Base-by-base conservation (phyloP, 257 asterid genomes). In the Prunella vulgaris region DNA sequence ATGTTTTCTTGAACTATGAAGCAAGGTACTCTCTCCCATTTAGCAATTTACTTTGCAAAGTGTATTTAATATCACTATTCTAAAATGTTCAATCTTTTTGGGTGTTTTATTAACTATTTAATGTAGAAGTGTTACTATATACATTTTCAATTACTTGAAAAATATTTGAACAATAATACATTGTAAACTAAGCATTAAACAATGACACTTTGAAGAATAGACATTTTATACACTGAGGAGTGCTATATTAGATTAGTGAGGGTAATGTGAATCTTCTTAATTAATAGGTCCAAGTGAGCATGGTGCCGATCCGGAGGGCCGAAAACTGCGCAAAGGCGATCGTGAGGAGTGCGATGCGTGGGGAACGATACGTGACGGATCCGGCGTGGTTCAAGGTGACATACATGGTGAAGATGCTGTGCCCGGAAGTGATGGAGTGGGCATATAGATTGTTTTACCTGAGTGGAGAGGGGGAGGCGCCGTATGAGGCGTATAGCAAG, bases 361-460 rank as follows among this genome's bases (percentile, higher is more conserved):
- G 95, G 7, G 95, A 87, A 44, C 66, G 89, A 35, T 80, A 83
- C 48, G 66, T 87, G 14, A 87, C 89, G 0, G 86, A 77, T n/a
- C 95, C 89, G 0, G 52, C 81, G 0, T 87, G 95, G 95, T 57
- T 83, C 53, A 77, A 62, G 70, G 69, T 73, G 20, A 81, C 86
- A 0, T 76, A 81, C 66, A 5, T 82, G 30, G 76, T 88, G 91
- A 87, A 75, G 76, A 25, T 77, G 25, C 68, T 87, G 66, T 76
- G 76, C 60, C 91, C 91, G 0, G 94, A 87, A 67, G 79, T 83
- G 74, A 5, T 87, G 20, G 91, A 87, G 61, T 78, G 87, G 85
- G 9, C 24, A 1, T 80, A 71, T 33, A 72, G 91, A 51, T 0
- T 87, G 60, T 3, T 78, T 27, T 76, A 71, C 66, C 59, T 83